Evolutionary conservation across 331 rosid species (phyloP), one percentile per base, ranked within the genome.

Genomic region (Cydonia oblonga): DNA sequence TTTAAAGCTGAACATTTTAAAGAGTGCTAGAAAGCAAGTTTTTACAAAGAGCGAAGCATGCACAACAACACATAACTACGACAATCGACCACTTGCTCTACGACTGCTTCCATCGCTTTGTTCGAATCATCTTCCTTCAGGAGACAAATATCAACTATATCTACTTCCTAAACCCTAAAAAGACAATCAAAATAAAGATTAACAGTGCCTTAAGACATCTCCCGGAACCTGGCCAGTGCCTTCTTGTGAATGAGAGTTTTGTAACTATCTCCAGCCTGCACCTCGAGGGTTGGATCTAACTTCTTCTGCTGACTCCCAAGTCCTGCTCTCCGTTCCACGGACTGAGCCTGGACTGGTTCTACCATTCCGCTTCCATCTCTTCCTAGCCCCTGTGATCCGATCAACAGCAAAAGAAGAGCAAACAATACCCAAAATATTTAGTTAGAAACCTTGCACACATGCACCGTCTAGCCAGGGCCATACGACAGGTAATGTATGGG

Each of bases 341-440:
- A 83, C 76, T 88, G 96, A 57, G 98, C 87, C 83, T 91, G 96
- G 40, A 95, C 98, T 9, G 98, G 98, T 82, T 91, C 98, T 67
- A 71, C 83, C 96, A 95, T 85, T 74, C 98, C 98, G 81, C 96
- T 95, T 71, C 98, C 98, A 84, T 95, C 96, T 74, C 86, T 95
- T 72, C 98, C 98, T 68, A 95, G 82, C 16, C 98, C 98, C 98
- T 95, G 90, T 69, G 58, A 81, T 75, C 80, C 74, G 46, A 83
- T 79, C 67, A 83, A 76, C 44, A 75, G 73, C 70, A 72, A 76
- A 81, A 74, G 79, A 78, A 51, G 52, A 58, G 10, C 42, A 75
- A 82, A 52, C 62, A 70, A 73, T 63, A 68, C 85, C 84, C 80
- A 76, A 63, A 52, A 59, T 46, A 58, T 16, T 69, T 3, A 71